Evolutionary conservation across 2,329 filamentous ascomycete species (phyloP), one percentile per base, ranked within the genome.

Genomic region (Calonectria fujianensis): DNA sequence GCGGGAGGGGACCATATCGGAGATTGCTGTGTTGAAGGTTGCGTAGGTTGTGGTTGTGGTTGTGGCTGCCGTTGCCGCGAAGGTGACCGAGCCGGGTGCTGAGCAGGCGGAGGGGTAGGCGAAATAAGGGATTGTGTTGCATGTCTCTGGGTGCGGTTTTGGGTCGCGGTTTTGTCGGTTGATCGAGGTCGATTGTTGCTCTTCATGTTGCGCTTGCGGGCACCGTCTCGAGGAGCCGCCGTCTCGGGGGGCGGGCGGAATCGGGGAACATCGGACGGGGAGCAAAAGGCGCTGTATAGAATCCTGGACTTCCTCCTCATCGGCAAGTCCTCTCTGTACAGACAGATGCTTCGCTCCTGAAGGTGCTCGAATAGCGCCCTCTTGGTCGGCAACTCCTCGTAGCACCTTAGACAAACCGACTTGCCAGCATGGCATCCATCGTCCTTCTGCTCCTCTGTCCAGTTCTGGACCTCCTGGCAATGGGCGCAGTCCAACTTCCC

Each of bases 371-470:
- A 68, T 32, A 80, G 77, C 10, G 54, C 72, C 31, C 24, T 69
- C 68, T 80, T 80, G 13, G 52, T 59, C 11, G 39, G 50, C 64
- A 80, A 16, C 41, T 74, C 51, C 35, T 39, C 59, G 20, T 75
- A 80, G 63, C 79, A 80, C 61, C 79, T 75, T n/a, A 78, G 24
- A 37, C 79, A 80, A 41, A 80, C 67, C 7, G 68, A 51, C 11
- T 68, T 45, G 24, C 79, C 79, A 13, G 45, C n/a, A 27, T 80
- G 79, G 13, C 10, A 16, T 14, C 37, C 52, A 35, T 77, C 65
- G 6, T 18, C n/a, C 20, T 70, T 74, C 31, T 79, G 66, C 14
- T 68, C 45, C 2, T 68, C 69, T 5, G 61, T 37, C 79, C 79
- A 80, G 14, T 61, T 45, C 32, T 77, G 72, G 9, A 78, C 65